phyloP scores from a whole-genome alignment of 768 basidiomycete genomes.

The Collybia mongolica region DNA sequence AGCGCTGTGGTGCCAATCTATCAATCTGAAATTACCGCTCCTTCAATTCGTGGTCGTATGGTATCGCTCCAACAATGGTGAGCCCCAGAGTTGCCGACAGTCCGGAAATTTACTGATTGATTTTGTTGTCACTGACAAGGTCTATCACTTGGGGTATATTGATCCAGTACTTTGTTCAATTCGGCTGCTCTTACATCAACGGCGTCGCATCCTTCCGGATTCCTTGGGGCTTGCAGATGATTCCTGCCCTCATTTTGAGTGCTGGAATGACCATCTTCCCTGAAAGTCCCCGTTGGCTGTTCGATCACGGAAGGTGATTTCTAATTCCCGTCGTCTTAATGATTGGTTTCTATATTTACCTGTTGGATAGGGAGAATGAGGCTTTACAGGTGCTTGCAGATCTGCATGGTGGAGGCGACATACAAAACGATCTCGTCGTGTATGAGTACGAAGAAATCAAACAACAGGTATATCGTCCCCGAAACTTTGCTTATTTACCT shows the following conservation, averaged over 20 bases:
- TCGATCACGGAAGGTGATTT: constrained; percentile 55
- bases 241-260: constrained; percentile 70
- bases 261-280: constrained; percentile 69
- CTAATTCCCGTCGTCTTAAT: neutral
- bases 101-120: neutral
- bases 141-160: constrained; percentile 80
- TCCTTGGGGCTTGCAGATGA: constrained; percentile 79
- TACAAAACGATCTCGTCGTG: constrained; percentile 56
- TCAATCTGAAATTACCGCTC: constrained; percentile 73
- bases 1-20: constrained; percentile 72
- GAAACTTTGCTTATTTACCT: neutral
- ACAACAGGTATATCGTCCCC: constrained; percentile 29
- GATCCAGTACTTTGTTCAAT: constrained; percentile 74
- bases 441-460: constrained; percentile 73
- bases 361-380: constrained; percentile 43
- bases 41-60: constrained; percentile 69
- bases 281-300: constrained; percentile 70
- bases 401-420: constrained; percentile 66
- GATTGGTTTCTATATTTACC: neutral
- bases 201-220: constrained; percentile 75
- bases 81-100: neutral
- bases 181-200: constrained; percentile 72
- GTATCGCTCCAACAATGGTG: constrained; percentile 78
- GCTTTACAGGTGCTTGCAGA: constrained; percentile 74
- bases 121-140: constrained; percentile 16